Conservation (phyloP, 495 filamentous ascomycete species). For the Barbatosphaeria neglecta region DNA sequence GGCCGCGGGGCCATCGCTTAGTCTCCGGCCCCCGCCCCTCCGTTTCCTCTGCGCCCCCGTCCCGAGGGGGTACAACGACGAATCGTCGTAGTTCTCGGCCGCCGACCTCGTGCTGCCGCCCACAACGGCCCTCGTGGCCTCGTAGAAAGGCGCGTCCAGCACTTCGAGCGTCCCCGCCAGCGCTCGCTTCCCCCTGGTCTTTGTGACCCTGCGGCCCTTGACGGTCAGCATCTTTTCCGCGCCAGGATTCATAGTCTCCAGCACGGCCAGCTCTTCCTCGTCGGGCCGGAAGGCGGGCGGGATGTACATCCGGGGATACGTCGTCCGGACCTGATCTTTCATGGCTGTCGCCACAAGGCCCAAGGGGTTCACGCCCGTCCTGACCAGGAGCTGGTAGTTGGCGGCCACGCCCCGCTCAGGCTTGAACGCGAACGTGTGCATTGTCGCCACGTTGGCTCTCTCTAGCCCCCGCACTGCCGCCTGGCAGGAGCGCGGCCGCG, state of each 20-base stretch:
- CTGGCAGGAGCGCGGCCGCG: slow-evolving; percentile 24
- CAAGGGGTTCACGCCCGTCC: slow-evolving; percentile 13
- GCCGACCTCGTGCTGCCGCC: background rate
- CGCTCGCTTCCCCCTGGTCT: slow-evolving; percentile 7
- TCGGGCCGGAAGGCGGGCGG: slow-evolving; percentile 29
- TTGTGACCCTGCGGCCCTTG: slow-evolving; percentile 17
- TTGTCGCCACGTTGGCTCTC: slow-evolving; percentile 7
- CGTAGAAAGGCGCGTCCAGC: slow-evolving; percentile 24
- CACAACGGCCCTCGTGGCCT: background rate
- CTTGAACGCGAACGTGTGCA: slow-evolving; percentile 20
- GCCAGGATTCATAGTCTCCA: slow-evolving; percentile 11
- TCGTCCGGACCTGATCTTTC: slow-evolving; percentile 30
- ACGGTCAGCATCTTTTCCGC: slow-evolving; percentile 8
- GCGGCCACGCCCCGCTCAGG: slow-evolving; percentile 10
- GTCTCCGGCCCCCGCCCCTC: too few relatives aligned
- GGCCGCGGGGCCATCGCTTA: too few relatives aligned
- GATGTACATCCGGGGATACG: slow-evolving; percentile 28
- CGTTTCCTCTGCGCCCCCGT: too few relatives aligned
- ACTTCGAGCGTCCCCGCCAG: slow-evolving; percentile 21
- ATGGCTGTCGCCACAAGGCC: slow-evolving; percentile 9
- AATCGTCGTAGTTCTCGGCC: background rate
- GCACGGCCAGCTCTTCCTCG: slow-evolving; percentile 18
- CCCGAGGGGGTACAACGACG: too few relatives aligned
- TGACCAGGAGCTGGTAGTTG: slow-evolving; percentile 13
- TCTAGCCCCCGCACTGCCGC: slow-evolving; percentile 33